Evolutionary conservation across 495 filamentous ascomycete genomes (phyloP), one percentile per base, ranked within the genome.

Genomic region (Penicillium lividum): DNA sequence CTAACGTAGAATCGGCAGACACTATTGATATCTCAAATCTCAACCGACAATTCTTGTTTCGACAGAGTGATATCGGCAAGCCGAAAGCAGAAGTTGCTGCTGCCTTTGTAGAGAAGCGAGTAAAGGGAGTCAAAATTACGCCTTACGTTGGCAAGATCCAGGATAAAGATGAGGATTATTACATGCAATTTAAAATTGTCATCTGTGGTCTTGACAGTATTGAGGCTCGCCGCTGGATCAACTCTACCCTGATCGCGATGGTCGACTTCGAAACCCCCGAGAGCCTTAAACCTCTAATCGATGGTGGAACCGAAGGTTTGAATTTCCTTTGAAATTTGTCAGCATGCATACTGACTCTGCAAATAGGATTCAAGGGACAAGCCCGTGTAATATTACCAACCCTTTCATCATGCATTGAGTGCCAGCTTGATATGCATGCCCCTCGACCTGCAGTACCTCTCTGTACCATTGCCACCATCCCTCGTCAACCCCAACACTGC

Each of bases 21-120:
- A 98, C 93, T 6, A 99, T 99, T 71, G 95, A 99, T 68, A 92
- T 99, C 54, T 96, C 92, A 27, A 99, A 99, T 73, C 82, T 99
- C 46, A 99, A 99, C 71, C 87, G 95, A 25, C 95, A 99, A 69
- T 99, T 99, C 69, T 84, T 99, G 48, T 99, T 99, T 72, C 91
- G 95, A 16, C 81, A 93, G 63, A 77, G 84, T 47, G 95, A 99
- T 68, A 93, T 99, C 27, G 94, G 95, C 34, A 93, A 90, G 62
- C 89, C 86, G 55, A 99, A 99, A 76, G 95, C 95, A 58, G 90
- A 92, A 62, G 88, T 96, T 50, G 95, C 95, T 8, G 95, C 95
- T 8, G 81, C 82, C 9, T 97, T 97, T 68, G 93, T 99, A 53
- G 86, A 93, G 80, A 86, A 80, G 59, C 84, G 95, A 57, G 91